Base-by-base conservation (phyloP, 352 stramenopile species). In the Globisporangium paroecandrum region DNA sequence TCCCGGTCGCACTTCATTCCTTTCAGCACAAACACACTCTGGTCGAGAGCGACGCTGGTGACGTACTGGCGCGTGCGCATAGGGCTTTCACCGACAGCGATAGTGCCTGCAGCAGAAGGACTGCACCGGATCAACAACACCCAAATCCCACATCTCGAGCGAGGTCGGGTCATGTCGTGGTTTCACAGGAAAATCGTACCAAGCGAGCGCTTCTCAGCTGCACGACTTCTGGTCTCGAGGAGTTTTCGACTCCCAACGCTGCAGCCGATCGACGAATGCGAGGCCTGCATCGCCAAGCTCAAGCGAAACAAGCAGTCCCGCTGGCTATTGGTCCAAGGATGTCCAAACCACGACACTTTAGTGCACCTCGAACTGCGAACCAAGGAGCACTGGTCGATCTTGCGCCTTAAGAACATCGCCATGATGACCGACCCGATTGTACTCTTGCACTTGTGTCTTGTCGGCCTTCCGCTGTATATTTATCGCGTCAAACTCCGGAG, bases 401-500 rank as follows among this genome's bases (percentile, higher is more conserved):
- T 73, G 3, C 70, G 72, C 3, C 70, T 81, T 54, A 72, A 64
- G 27, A 78, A 81, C 56, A 73, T 81, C 27, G 69, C 62, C 32
- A 51, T 70, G 24, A 69, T 81, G 57, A 74, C 72, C 1, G 75
- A 81, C 12, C 75, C 75, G 18, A 38, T 74, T 38, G 58, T 61
- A 36, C 65, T 78, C 12, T 15, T 75, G 22, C 69, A 56, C 3
- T 10, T 81, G 20, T 71, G 62, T 22, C 32, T 72, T 7, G 18
- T 69, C 4, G 74, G 72, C 0, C 22, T 25, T 2, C 38, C 41
- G 36, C 29, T 81, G 34, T 78, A 67, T 24, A 5, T 81, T 15
- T 77, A 77, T 13, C 60, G 66, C 25, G 53, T 76, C 61, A 55
- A 67, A 41, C 27, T 22, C 5, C 15, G 55, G 9, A 61, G 18